Conservation (phyloP, 371 early-diverging fungal species). For the Circinella minor region DNA sequence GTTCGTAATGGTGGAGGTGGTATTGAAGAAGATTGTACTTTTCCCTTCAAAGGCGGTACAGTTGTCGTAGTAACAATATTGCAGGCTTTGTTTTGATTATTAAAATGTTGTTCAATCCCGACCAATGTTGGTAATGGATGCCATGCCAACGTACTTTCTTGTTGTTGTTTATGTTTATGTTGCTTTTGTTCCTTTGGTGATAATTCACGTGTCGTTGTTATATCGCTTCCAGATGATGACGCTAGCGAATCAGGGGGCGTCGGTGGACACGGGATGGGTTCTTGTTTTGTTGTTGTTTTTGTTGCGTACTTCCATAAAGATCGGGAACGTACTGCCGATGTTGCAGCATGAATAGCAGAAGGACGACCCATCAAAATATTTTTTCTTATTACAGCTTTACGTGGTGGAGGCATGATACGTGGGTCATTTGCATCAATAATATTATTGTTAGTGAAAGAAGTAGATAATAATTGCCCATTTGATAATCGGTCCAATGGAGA, state of each 20-base stretch:
- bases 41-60: not conserved
- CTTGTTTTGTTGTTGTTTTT: not conserved
- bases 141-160: not conserved
- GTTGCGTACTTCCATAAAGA: not conserved
- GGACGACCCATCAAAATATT: slow-evolving; percentile 1
- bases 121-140: slow-evolving; percentile 8
- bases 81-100: not conserved
- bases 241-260: slow-evolving; percentile 8
- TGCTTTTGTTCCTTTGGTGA: not conserved
- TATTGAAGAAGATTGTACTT: no score
- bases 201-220: not conserved
- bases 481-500: not conserved
- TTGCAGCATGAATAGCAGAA: not conserved
- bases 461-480: not conserved
- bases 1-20: no score
- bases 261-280: slow-evolving; percentile 1
- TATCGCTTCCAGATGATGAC: not conserved
- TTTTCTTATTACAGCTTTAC: not conserved
- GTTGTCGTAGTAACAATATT: not conserved
- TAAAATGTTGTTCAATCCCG: not conserved
- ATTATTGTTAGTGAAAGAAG: not conserved
- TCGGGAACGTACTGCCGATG: not conserved
- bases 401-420: slow-evolving; percentile 1
- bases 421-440: not conserved
- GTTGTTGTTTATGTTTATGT: not conserved